Conservation (phyloP, 345 rosid species). For the Cardiospermum halicacabum region DNA sequence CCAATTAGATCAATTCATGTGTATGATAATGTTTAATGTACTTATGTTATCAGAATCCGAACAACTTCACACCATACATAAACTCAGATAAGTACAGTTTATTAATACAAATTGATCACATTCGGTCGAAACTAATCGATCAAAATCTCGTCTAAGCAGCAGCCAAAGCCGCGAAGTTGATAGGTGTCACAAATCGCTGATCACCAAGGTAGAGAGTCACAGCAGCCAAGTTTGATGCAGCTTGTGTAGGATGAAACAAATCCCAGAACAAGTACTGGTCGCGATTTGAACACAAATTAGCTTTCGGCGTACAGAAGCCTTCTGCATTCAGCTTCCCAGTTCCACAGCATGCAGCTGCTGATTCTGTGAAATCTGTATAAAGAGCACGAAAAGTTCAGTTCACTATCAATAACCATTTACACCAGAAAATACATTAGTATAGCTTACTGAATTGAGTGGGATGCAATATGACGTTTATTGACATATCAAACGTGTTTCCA, state of each 20-base stretch:
- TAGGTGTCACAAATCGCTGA: slow-evolving; percentile 35
- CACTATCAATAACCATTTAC: too few relatives aligned
- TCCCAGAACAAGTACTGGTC: slow-evolving; percentile 50
- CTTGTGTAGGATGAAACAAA: slow-evolving; percentile 38
- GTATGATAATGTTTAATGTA: too few relatives aligned
- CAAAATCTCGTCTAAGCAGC: slow-evolving; percentile 17
- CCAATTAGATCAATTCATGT: too few relatives aligned
- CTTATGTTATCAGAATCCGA: too few relatives aligned
- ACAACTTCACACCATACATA: too few relatives aligned
- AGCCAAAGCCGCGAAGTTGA: slow-evolving; percentile 44
- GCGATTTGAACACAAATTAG: slow-evolving; percentile 32
- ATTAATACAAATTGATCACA: neutral
- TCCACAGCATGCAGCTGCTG: slow-evolving; percentile 42
- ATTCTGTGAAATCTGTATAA: slow-evolving; percentile 38
- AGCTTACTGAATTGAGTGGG: slow-evolving; percentile 31
- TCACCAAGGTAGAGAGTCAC: slow-evolving; percentile 35
- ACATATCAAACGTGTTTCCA: slow-evolving; percentile 44
- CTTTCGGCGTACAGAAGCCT: slow-evolving; percentile 21
- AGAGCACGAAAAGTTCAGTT: neutral
- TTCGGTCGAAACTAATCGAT: neutral
- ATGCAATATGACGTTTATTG: slow-evolving; percentile 31
- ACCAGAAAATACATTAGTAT: too few relatives aligned
- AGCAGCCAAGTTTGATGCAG: slow-evolving; percentile 49
- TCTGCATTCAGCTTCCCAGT: slow-evolving; percentile 26
- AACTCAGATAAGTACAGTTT: too few relatives aligned